Base-by-base conservation (phyloP, 129 eudicot species). In the Gnaphalium uliginosum region DNA sequence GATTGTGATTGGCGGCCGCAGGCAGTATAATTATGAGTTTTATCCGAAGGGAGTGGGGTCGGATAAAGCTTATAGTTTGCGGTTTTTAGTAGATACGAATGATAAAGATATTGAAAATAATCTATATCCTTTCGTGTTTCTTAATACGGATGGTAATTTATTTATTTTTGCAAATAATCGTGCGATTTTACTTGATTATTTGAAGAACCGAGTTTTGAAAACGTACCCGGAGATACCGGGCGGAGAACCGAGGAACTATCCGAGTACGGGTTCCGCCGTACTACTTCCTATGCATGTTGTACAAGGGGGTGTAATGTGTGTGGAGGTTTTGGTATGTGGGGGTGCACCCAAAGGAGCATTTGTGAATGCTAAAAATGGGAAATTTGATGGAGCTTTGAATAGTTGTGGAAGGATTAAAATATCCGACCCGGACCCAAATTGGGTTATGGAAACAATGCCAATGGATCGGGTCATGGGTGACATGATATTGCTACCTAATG, bases 381-480 rank as follows among this genome's bases (percentile, higher is more conserved):
- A 43, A 8, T 87, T 87, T 75, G 71, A 79, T 25, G 85, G 23
- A n/a, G 90, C 87, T 1, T 67, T 90, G 73, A 68, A 79, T 39
- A 85, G 82, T 29, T 90, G 96, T 73, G 93, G 81, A 0, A 67
- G 90, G 79, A 79, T 90, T 5, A 87, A 61, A 64, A 81, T 90
- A 71, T 81, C 83, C 58, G 96, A 87, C 67, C 87, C 89, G 60
- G 17, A 50, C 0, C 86, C 96, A 4, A 62, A 79, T 11, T 90
- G 96, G 96, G 62, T 48, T 67, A 74, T 84, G 86, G 96, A 90
- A 79, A 83, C 83, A 14, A 90, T 90, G 96, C 96, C 96, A 14
- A 8, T 71, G 73, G 80, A 76, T 24, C 86, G 96, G 64, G 87
- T 82, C 78, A 90, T 87, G 96, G 85, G 96, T 18, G 96, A 90